Base-by-base conservation (phyloP, 345 rosid species). In the Arabis alpina region DNA sequence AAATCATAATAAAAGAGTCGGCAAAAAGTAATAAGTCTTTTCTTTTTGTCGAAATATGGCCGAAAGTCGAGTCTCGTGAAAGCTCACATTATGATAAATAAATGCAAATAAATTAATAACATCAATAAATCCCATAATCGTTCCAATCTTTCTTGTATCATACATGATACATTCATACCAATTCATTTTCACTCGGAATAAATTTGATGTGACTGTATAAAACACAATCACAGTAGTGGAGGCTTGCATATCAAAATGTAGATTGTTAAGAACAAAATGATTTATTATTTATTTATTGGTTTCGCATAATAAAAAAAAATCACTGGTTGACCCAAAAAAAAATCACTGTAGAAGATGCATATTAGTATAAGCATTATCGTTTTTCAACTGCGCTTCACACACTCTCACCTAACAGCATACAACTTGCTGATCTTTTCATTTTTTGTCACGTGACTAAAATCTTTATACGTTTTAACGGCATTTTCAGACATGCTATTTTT, bases 21-120 rank as follows among this genome's bases (percentile, higher is more conserved):
- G 72, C 77, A 51, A 59, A 58, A 73, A 48, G 41, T 64, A 54
- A 10, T 4, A 15, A 30, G 14, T 39, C n/a, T 64, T 64, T 64
- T 40, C 52, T 25, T 48, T 36, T 48, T 64, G 52, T 54, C 70
- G 14, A 72, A 15, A 45, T 64, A 53, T 16, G 77, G 77, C 60
- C 71, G 77, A 73, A 64, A 73, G 71, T 73, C 1, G 64, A 70
- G 34, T 64, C 59, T 64, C 51, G 52, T 64, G 70, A 36, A 45
- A 48, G 36, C 37, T 56, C 11, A 36, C 54, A 64, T 16, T 23
- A 8, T 32, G 6, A 19, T 19, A 19, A 19, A n/a, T 60, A n/a
- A 41, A 23, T 14, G 50, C 10, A 25, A 52, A 56, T 11, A 39
- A 28, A 45, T 7, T 51, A 25, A 51, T 51, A 54, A 54, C 4